Percentiles rank a stretch among this genome's conserved stretches.
These are phyloP conservation scores for Acanthamoeba pearcei DNA, from an alignment of 208 protist genomes.

Conservation along the genomic window DNA sequence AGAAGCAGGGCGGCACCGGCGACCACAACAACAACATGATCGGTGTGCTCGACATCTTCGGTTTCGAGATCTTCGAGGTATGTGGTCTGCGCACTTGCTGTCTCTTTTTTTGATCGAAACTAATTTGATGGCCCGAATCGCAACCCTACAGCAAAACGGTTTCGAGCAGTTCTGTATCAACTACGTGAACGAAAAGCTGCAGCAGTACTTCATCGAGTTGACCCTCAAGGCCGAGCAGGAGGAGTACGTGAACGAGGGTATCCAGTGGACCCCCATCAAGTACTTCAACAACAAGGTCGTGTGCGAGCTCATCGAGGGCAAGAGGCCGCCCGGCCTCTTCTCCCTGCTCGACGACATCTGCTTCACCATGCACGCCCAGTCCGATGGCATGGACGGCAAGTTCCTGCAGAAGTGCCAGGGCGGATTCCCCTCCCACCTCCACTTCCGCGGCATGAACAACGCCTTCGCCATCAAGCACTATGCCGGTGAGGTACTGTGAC, in stretches of 20 bases:
- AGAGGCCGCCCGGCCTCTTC: slow-evolving; percentile 94
- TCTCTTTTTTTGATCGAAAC: slow-evolving; percentile 41
- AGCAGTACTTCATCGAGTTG: slow-evolving; percentile 97
- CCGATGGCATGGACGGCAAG: slow-evolving; percentile 70
- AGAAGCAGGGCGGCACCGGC: slow-evolving; percentile 25
- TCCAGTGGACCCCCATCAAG: slow-evolving; percentile 96
- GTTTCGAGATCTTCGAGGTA: slow-evolving; percentile 96
- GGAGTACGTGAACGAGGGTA: slow-evolving; percentile 96
- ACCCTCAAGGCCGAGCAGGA: slow-evolving; percentile 94
- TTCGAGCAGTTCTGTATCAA: slow-evolving; percentile 99
- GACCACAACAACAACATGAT: slow-evolving; percentile 79
- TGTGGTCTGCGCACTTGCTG: background rate
- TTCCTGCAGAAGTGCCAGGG: slow-evolving; percentile 70
- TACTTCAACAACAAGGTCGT: slow-evolving; percentile 98
- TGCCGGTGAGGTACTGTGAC: slow-evolving; percentile 84
- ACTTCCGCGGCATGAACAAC: slow-evolving; percentile 75
- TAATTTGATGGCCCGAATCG: background rate
- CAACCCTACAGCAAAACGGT: slow-evolving; percentile 91
- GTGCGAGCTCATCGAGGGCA: slow-evolving; percentile 95
- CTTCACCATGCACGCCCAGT: slow-evolving; percentile 90
- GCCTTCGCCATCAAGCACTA: slow-evolving; percentile 90
- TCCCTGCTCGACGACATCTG: slow-evolving; percentile 97
- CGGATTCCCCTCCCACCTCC: slow-evolving; percentile 73
- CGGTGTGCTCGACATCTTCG: slow-evolving; percentile 96
- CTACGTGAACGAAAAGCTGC: slow-evolving; percentile 98